Evolutionary conservation across 495 filamentous ascomycete genomes (phyloP).

Genomic region (Podospora appendiculata): DNA sequence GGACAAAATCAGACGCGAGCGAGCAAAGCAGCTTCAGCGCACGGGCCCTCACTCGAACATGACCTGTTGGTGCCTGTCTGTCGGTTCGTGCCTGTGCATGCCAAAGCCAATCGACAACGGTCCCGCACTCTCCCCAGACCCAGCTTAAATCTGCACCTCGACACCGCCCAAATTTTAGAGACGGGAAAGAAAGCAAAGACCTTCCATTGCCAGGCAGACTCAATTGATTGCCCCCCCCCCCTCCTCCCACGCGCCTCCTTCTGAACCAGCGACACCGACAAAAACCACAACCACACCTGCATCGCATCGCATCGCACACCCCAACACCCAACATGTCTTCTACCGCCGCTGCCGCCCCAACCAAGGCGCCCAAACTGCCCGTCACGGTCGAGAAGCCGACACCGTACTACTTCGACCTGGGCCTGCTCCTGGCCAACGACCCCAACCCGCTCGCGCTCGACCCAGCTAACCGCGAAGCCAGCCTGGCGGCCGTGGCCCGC

Average conservation of each 20-base stretch:
- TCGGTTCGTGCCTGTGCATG: too few relatives aligned
- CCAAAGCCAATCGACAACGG: slow-evolving; percentile 5
- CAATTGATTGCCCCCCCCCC: background rate
- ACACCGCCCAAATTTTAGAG: slow-evolving; percentile 27
- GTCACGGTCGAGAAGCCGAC: slow-evolving; percentile 73
- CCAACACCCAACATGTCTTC: slow-evolving; percentile 25
- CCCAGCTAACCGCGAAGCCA: slow-evolving; percentile 38
- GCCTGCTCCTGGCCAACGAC: slow-evolving; percentile 73
- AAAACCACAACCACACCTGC: background rate
- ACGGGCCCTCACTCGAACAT: slow-evolving; percentile 1
- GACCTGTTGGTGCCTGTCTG: background rate
- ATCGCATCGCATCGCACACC: background rate
- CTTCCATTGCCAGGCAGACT: background rate
- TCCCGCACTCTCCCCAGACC: slow-evolving; percentile 3
- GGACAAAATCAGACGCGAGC: background rate
- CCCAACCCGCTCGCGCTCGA: slow-evolving; percentile 63
- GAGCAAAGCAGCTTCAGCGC: background rate
- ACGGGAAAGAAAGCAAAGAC: background rate
- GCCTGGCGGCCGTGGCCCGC: slow-evolving; percentile 63
- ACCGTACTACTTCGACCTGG: slow-evolving; percentile 88
- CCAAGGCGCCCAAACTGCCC: slow-evolving; percentile 31
- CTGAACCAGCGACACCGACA: background rate
- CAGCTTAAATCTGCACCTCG: slow-evolving; percentile 9
- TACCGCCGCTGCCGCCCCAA: slow-evolving; percentile 1
- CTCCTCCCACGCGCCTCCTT: too few relatives aligned